phyloP scores from a whole-genome alignment of 148 eudicot species.

The Euryodendron excelsum region DNA sequence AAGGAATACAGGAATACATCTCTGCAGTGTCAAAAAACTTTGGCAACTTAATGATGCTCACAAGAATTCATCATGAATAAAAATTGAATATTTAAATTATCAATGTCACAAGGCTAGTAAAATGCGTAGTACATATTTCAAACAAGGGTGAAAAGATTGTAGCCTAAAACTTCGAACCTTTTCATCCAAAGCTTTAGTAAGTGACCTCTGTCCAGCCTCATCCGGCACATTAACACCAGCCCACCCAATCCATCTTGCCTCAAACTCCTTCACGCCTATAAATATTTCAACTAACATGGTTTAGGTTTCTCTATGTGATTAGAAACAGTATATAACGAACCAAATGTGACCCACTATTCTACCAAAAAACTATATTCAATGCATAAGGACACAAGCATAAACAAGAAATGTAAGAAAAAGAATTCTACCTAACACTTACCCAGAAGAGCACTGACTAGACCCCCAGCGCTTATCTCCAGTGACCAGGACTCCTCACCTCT shows the following conservation, averaged over 20 bases:
- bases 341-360: background rate
- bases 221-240: conserved; percentile 97
- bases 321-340: background rate
- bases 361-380: background rate
- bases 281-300: conserved; percentile 1
- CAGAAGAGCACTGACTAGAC: conserved; percentile 83
- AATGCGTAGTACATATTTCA: background rate
- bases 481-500: conserved; percentile 91
- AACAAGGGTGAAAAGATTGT: background rate
- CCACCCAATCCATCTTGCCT: conserved; percentile 97
- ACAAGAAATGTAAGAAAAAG: background rate
- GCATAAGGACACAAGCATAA: background rate
- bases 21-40: conserved; percentile 36
- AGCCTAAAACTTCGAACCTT: conserved; percentile 43
- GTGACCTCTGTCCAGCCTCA: conserved; percentile 72
- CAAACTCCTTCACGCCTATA: conserved; percentile 88
- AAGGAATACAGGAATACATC: conserved; percentile 92
- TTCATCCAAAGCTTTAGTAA: conserved; percentile 75
- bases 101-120: conserved; percentile 8
- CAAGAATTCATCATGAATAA: background rate
- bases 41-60: background rate
- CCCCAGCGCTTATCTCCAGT: conserved; percentile 85
- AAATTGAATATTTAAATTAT: background rate
- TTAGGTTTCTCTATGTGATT: background rate
- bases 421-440: conserved; percentile 42